Base-by-base conservation (phyloP, 116 monocot genomes). In the Phalaenopsis hybrid region DNA sequence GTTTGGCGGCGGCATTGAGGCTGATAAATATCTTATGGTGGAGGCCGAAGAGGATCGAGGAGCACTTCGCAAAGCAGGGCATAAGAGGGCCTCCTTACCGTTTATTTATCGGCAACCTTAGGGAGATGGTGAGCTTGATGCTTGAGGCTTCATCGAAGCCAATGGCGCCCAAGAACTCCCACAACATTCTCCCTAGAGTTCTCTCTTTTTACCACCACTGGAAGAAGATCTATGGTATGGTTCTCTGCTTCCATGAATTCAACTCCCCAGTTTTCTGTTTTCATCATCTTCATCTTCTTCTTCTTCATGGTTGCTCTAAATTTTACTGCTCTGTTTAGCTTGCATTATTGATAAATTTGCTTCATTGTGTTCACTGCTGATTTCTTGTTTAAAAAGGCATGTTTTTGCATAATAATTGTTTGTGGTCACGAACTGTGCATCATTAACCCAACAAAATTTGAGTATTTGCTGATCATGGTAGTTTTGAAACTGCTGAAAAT, bases 201-300 rank as follows among this genome's bases (percentile, higher is more conserved):
- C 89, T 92, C 73, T 78, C 89, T 50, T 92, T 92, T 86, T 90
- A 88, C 85, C 88, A 82, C 86, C 90, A 90, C 31, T 92, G 92
- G 92, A 88, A 86, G 86, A 92, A 92, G 86, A 92, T 92, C 81
- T 92, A 92, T 76, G 92, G 92, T 90, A 86, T 43, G 21, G n/a
- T 20, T 45, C 76, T 80, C 52, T 51, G 52, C 12, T 12, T 12
- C 52, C 52, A 13, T 11, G 10, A 13, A 51, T 51, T 51, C 52
- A 41, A 41, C 41, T 12, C 52, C 52, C 12, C 52, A 9, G 48
- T 48, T 48, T 48, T 48, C 48, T 48, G 48, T 48, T 10, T 10
- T 10, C 50, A 1, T 10, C 50, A 2, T 10, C 50, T 0, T 10
- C 50, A 0, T 3, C 52, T 1, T 13, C 52, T 13, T 13, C 52